Conservation (phyloP, 139 green algal species). For the Chlamydomonas incerta region DNA sequence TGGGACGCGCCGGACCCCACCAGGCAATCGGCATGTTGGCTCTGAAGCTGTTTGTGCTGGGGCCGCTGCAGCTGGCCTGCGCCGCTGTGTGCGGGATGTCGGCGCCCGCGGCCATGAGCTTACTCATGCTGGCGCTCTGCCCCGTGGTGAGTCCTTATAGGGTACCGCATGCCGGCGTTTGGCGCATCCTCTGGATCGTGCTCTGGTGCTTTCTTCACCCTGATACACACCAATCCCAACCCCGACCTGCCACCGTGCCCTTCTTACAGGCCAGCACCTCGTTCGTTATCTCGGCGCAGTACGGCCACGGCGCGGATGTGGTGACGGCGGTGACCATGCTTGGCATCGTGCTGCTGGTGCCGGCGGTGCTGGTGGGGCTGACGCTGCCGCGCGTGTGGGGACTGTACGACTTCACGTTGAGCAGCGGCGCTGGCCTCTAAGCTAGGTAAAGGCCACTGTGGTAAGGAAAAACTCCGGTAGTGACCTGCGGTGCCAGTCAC, state of each 20-base stretch:
- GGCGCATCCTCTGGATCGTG: too few species aligned
- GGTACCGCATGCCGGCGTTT: too few species aligned
- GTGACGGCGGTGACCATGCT: slow-evolving; percentile 38
- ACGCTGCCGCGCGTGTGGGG: slow-evolving; percentile 19
- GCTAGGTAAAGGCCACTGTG: too few species aligned
- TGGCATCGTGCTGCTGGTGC: slow-evolving; percentile 43
- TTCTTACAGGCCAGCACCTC: slow-evolving; percentile 16
- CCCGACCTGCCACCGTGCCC: too few species aligned
- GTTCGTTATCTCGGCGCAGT: slow-evolving; percentile 43
- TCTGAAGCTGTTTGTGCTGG: slow-evolving; percentile 39
- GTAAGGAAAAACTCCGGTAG: too few species aligned
- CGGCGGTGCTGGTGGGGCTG: slow-evolving; percentile 29
- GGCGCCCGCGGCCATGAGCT: slow-evolving; percentile 14
- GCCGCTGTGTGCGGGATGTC: background rate
- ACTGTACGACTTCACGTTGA: slow-evolving; percentile 7
- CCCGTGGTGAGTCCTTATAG: too few species aligned
- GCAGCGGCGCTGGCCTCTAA: background rate
- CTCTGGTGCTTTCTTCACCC: too few species aligned
- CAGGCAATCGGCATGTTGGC: slow-evolving; percentile 13
- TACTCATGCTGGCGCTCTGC: slow-evolving; percentile 47
- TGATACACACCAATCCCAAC: too few species aligned
- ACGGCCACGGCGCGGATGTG: slow-evolving; percentile 25
- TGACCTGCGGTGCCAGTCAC: too few species aligned
- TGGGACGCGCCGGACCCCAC: too few species aligned
- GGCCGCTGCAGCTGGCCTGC: slow-evolving; percentile 45